These are phyloP conservation scores for Takashimella koratensis DNA, from an alignment of 1,284 basidiomycete genomes.

Conservation along the genomic window DNA sequence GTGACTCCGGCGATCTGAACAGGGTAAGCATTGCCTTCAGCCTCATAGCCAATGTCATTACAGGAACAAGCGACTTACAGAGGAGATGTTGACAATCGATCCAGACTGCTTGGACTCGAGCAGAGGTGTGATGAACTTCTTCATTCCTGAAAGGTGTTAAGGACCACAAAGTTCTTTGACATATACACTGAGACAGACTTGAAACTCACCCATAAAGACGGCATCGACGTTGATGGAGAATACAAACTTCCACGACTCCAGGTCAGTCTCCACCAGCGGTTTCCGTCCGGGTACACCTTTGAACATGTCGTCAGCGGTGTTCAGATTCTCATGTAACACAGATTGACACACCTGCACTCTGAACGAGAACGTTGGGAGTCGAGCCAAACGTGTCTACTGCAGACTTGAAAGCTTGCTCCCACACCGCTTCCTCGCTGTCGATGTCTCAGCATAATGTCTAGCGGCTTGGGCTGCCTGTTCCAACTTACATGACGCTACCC, in stretches of 20 bases:
- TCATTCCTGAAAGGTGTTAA: no score
- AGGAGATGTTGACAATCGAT: slow-evolving; percentile 7
- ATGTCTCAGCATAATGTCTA: not conserved
- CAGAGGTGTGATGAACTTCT: slow-evolving; percentile 3
- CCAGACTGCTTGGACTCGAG: not conserved
- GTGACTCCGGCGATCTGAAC: slow-evolving; percentile 6
- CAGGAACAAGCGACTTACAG: slow-evolving; percentile 1
- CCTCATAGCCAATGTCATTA: no score
- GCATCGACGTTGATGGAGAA: slow-evolving; percentile 8
- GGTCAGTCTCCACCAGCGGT: no score
- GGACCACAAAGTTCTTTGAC: no score
- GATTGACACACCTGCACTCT: slow-evolving; percentile 6
- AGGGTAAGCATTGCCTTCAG: not conserved
- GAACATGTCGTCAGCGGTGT: no score
- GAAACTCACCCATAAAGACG: not conserved
- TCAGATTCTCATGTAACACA: no score
- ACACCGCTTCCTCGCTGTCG: not conserved
- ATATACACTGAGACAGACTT: no score
- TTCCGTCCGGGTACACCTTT: no score
- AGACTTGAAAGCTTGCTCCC: not conserved
- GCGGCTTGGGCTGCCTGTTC: not conserved
- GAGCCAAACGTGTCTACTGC: slow-evolving; percentile 1
- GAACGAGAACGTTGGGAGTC: slow-evolving; percentile 3
- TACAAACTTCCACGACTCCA: no score
- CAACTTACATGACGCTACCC: not conserved